Conservation (phyloP, 148 eudicot genomes). For the Spergularia bocconei region DNA sequence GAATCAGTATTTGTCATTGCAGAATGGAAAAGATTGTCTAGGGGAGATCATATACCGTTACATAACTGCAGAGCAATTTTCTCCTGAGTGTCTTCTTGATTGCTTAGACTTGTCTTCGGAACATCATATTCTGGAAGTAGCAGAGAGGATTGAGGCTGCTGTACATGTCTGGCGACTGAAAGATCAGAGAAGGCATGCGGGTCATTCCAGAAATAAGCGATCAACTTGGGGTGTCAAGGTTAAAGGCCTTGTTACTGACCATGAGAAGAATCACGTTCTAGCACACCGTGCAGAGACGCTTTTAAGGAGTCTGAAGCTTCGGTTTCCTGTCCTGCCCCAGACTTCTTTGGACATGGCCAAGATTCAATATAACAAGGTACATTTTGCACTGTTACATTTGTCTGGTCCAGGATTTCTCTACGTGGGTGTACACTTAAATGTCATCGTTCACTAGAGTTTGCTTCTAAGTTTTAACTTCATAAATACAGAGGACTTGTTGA, state of each 20-base stretch:
- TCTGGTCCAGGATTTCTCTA: not conserved
- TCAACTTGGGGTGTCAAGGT: constrained; percentile 83
- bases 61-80: constrained; percentile 72
- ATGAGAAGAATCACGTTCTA: constrained; percentile 62
- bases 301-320: constrained; percentile 60
- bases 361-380: constrained; percentile 91
- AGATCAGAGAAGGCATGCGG: constrained; percentile 46
- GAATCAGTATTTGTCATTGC: constrained; percentile 21
- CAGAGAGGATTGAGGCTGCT: constrained; percentile 87
- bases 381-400: not conserved
- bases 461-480: no score
- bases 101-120: constrained; percentile 83
- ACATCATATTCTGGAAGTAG: constrained; percentile 82
- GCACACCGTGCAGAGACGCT: constrained; percentile 76
- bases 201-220: constrained; percentile 45
- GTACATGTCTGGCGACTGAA: constrained; percentile 84
- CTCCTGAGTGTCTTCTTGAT: constrained; percentile 80
- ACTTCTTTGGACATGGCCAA: constrained; percentile 91
- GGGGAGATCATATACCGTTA: constrained; percentile 85
- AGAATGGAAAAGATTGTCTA: constrained; percentile 84
- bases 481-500: not conserved
- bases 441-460: not conserved
- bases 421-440: no score
- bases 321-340: constrained; percentile 93
- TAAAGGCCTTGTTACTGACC: constrained; percentile 66